phyloP scores from a whole-genome alignment of 169 alveolate genomes.

The Babesia bovis region DNA sequence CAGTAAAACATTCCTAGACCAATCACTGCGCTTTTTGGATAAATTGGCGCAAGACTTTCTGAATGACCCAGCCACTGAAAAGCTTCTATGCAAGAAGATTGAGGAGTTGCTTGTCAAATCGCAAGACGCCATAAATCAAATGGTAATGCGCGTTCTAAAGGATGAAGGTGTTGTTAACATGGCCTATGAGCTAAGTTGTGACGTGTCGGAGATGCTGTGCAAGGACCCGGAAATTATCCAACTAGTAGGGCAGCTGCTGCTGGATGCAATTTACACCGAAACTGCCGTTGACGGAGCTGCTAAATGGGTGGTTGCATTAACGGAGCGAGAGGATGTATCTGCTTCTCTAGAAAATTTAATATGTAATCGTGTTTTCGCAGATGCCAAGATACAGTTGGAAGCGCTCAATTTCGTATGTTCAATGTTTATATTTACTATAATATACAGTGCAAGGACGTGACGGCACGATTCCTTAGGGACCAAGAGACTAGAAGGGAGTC shows the following conservation, averaged over 20 bases:
- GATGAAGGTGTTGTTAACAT: not conserved
- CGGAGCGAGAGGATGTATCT: conserved; percentile 21
- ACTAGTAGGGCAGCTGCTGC: conserved; percentile 35
- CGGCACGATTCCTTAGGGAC: not conserved
- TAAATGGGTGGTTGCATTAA: conserved; percentile 41
- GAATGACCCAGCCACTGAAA: conserved; percentile 19
- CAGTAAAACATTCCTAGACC: conserved; percentile 20
- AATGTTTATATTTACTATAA: not conserved
- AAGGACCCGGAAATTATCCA: conserved; percentile 32
- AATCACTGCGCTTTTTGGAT: conserved; percentile 1
- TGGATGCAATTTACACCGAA: conserved; percentile 44
- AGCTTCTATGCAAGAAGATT: conserved; percentile 8
- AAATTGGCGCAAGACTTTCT: conserved; percentile 17
- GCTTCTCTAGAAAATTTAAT: conserved; percentile 14
- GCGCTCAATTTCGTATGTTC: conserved; percentile 28
- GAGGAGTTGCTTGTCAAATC: conserved; percentile 4
- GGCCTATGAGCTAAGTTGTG: conserved; percentile 10
- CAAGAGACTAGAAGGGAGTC: not conserved
- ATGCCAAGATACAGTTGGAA: conserved; percentile 17
- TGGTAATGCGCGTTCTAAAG: not conserved
- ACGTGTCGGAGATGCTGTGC: conserved; percentile 10
- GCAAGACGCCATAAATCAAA: not conserved
- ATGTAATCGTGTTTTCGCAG: conserved; percentile 1
- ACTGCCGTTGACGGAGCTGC: conserved; percentile 55
- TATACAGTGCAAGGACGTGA: conserved; percentile 19